A percentile compares a stretch with the other conserved stretches of the same genome.
Conservation (phyloP, 108 stramenopile species). For the Ochromonas danica region DNA sequence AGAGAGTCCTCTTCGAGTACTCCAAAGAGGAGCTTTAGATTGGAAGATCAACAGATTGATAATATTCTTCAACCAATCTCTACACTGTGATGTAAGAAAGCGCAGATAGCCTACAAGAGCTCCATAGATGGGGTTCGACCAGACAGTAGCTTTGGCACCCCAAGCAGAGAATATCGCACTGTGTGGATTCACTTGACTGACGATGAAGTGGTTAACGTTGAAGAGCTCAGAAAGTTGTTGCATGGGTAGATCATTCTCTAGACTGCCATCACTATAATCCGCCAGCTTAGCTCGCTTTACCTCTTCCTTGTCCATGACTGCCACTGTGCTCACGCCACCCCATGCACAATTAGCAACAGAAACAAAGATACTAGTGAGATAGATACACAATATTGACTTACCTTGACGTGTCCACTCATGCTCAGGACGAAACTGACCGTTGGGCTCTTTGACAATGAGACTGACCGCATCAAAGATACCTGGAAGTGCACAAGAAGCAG, state of each 20-base stretch:
- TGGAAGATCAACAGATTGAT: constrained; percentile 8
- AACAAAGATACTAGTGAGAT: not conserved
- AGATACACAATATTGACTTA: not conserved
- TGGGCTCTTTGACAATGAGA: constrained; percentile 89
- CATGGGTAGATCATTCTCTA: constrained; percentile 96
- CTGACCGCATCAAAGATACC: constrained; percentile 87
- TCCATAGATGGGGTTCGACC: constrained; percentile 73
- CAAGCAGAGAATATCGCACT: constrained; percentile 84
- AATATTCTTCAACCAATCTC: constrained; percentile 43
- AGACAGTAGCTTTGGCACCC: constrained; percentile 61
- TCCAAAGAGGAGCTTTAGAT: constrained; percentile 23
- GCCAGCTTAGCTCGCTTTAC: not conserved
- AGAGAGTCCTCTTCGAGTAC: constrained; percentile 2
- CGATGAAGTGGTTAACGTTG: constrained; percentile 96
- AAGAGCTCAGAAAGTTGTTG: constrained; percentile 97
- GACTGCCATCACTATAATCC: constrained; percentile 69
- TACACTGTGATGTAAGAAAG: constrained; percentile 78
- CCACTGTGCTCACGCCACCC: not conserved
- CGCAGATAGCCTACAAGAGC: constrained; percentile 69
- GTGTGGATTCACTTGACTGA: constrained; percentile 91
- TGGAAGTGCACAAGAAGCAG: constrained; percentile 88
- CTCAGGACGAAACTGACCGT: constrained; percentile 59
- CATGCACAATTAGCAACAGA: not conserved
- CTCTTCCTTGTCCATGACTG: not conserved
- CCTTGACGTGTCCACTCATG: constrained; percentile 30